phyloP scores from a whole-genome alignment of 208 protist species.

The Leishmania tropica region DNA sequence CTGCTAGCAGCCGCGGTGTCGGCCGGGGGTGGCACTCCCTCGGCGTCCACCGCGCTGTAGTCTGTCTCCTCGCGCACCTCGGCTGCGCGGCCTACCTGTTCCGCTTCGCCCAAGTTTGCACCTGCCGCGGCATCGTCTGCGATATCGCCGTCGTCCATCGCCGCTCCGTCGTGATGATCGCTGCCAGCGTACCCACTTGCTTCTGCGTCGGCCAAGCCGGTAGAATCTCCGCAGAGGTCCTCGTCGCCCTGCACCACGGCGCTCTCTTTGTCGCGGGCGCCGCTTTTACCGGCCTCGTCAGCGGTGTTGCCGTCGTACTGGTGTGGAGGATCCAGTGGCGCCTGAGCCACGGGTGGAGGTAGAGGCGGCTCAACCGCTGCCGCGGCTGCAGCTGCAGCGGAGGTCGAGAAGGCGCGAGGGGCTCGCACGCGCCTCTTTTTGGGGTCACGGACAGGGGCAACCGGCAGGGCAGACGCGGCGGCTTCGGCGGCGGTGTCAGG shows the following conservation, averaged over 20 bases:
- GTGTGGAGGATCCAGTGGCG: neutral
- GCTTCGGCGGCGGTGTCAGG: neutral
- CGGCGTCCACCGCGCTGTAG: neutral
- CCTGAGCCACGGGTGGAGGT: no score
- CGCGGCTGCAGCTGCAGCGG: neutral
- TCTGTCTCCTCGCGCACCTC: conserved; percentile 41
- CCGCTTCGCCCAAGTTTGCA: conserved; percentile 32
- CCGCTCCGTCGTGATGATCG: neutral
- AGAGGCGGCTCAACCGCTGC: neutral
- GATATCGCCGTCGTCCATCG: conserved; percentile 5
- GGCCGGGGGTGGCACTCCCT: neutral
- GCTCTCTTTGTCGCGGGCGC: neutral
- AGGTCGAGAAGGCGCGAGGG: neutral
- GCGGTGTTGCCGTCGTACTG: neutral
- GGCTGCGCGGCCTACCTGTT: conserved; percentile 48
- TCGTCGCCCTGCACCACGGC: neutral
- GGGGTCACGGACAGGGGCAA: neutral
- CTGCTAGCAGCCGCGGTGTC: neutral
- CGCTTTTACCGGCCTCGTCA: conserved; percentile 11
- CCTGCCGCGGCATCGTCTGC: neutral
- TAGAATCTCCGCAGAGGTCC: neutral
- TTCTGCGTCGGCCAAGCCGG: neutral
- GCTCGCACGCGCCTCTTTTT: neutral
- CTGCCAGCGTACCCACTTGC: neutral
- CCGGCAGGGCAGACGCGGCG: neutral